Conservation (phyloP, 805 yeast species). For the Pichia deserticola region DNA sequence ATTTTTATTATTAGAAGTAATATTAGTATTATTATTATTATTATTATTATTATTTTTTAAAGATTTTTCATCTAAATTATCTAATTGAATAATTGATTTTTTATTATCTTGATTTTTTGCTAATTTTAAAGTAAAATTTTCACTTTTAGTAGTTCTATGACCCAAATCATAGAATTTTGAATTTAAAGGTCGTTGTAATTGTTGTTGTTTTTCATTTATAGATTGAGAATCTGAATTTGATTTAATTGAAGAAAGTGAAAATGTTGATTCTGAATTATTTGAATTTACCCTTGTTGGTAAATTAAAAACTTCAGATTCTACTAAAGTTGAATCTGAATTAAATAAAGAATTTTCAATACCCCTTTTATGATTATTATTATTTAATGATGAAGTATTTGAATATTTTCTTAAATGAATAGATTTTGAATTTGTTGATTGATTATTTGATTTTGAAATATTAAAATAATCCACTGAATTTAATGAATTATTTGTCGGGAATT, state of each 20-base stretch:
- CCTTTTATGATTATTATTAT: constrained; percentile 5
- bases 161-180: constrained; percentile 6
- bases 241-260: background rate
- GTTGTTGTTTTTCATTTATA: no score
- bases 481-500: background rate
- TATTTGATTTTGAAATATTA: background rate
- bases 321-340: constrained; percentile 11
- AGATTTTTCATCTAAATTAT: constrained; percentile 3
- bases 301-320: constrained; percentile 1
- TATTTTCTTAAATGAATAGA: background rate
- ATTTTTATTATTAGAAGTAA: no score
- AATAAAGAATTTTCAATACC: constrained; percentile 6
- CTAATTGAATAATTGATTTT: constrained; percentile 3
- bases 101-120: background rate
- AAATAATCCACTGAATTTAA: background rate
- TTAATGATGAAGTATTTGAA: background rate
- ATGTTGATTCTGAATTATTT: background rate
- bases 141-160: constrained; percentile 13
- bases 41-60: background rate
- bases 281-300: background rate
- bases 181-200: background rate
- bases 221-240: no score
- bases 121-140: constrained; percentile 4
- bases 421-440: background rate
- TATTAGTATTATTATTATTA: no score